Evolutionary conservation across 257 asterid species (phyloP), one percentile per base, ranked within the genome.

Genomic region (Paraleonurus japonicus): DNA sequence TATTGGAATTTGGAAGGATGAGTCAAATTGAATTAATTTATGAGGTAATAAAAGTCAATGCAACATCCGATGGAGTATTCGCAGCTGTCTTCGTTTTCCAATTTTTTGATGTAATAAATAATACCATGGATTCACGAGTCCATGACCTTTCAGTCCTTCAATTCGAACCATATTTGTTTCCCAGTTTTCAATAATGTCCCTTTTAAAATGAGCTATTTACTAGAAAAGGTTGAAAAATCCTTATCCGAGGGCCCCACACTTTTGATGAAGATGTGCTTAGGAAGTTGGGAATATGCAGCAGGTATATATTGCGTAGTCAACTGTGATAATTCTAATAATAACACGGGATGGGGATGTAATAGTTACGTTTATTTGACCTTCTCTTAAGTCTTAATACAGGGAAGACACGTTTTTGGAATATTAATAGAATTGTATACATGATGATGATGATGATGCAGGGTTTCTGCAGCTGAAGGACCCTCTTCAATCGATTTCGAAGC

Each of bases 401-500:
- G n/a, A n/a, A n/a, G n/a, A n/a, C n/a, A n/a, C n/a, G n/a, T n/a
- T n/a, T n/a, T n/a, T n/a, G n/a, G n/a, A n/a, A n/a, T n/a, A n/a
- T n/a, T n/a, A n/a, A n/a, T n/a, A n/a, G n/a, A n/a, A n/a, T n/a
- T n/a, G n/a, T n/a, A n/a, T n/a, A n/a, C n/a, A n/a, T n/a, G n/a
- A n/a, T n/a, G n/a, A n/a, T n/a, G n/a, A n/a, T n/a, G n/a, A n/a
- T n/a, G n/a, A n/a, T 60, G 77, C 96, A 95, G 98, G 99, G 71
- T 90, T 90, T 79, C 83, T 95, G 68, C 92, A 92, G 87, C 82
- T 82, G 35, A 95, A 92, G 78, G 98, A 91, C 78, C 98, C 97
- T 45, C 79, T 89, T 8, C 80, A 78, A n/a, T 74, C 93, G 7
- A 79, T 81, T 48, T 82, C 92, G 32, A 83, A 65, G 62, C 83